These are phyloP conservation scores for Chrysochromulina parva DNA, from an alignment of 78 protist species.

Conservation along the genomic window DNA sequence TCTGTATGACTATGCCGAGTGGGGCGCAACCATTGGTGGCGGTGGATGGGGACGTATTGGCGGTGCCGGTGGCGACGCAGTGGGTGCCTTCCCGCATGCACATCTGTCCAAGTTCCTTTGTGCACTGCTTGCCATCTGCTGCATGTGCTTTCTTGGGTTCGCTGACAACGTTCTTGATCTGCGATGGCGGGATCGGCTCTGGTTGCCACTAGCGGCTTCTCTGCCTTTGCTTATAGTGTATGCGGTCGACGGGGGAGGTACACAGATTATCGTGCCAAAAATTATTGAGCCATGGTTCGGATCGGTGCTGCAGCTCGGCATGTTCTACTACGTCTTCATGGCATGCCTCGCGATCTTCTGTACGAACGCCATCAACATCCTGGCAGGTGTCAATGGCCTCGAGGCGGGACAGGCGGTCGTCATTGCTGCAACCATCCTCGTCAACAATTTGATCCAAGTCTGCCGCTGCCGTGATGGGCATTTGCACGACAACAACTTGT, in stretches of 20 bases:
- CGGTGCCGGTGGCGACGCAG: background rate
- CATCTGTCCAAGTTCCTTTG: slow-evolving; percentile 42
- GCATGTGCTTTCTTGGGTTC: slow-evolving; percentile 95
- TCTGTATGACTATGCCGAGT: background rate
- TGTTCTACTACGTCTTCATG: slow-evolving; percentile 83
- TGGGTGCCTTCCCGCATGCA: background rate
- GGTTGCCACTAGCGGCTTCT: slow-evolving; percentile 86
- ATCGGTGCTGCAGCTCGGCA: background rate
- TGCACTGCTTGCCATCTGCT: slow-evolving; percentile 76
- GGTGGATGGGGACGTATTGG: background rate
- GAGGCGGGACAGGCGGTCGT: slow-evolving; percentile 88
- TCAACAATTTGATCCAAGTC: slow-evolving; percentile 59
- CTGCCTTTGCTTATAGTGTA: slow-evolving; percentile 92
- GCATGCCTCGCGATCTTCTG: slow-evolving; percentile 84
- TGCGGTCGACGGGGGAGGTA: slow-evolving; percentile 13
- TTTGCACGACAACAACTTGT: slow-evolving; percentile 35
- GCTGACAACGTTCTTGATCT: slow-evolving; percentile 97
- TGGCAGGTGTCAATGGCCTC: slow-evolving; percentile 85
- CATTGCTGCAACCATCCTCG: slow-evolving; percentile 27
- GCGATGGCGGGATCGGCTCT: slow-evolving; percentile 83
- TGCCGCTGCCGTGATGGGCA: background rate
- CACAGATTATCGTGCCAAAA: background rate
- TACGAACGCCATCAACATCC: slow-evolving; percentile 96
- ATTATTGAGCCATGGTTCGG: background rate
- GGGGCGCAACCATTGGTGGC: background rate